Conservation (phyloP, 306 rosid genomes). For the Glycine tomentella region DNA sequence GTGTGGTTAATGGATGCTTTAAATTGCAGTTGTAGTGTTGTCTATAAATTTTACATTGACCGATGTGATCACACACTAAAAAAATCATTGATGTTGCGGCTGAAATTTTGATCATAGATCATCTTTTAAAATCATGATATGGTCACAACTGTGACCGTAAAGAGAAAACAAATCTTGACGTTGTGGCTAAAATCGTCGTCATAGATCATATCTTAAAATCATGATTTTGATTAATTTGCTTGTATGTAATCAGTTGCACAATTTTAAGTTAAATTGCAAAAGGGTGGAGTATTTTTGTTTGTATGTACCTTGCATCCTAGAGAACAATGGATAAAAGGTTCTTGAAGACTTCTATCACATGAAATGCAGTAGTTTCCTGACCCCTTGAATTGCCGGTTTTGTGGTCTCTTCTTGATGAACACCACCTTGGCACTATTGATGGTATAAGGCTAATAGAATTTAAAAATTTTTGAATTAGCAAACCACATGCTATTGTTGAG, state of each 20-base stretch:
- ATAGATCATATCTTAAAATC: too few relatives aligned
- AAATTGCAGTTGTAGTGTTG: too few relatives aligned
- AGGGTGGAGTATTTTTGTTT: background rate
- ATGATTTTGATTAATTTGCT: background rate
- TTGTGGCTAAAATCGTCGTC: too few relatives aligned
- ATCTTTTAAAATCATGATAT: too few relatives aligned
- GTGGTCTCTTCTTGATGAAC: slow-evolving; percentile 43
- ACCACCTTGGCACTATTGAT: slow-evolving; percentile 35
- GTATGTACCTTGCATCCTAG: slow-evolving; percentile 37
- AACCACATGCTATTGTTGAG: background rate
- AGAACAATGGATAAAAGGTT: slow-evolving; percentile 39
- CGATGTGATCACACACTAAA: too few relatives aligned
- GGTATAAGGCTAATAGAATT: slow-evolving; percentile 20
- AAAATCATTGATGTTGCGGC: too few relatives aligned
- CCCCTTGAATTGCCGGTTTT: slow-evolving; percentile 32
- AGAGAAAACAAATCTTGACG: too few relatives aligned
- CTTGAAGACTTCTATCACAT: slow-evolving; percentile 39
- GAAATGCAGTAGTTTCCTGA: slow-evolving; percentile 31
- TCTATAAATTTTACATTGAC: too few relatives aligned
- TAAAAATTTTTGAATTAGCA: background rate
- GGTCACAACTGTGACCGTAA: too few relatives aligned
- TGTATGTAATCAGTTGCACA: background rate
- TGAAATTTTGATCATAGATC: too few relatives aligned
- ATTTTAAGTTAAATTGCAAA: background rate
- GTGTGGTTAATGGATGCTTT: too few relatives aligned